A percentile compares a stretch with the other conserved stretches of the same genome.
Conservation (phyloP, 768 basidiomycete genomes). For the Rhizopogon vinicolor region DNA sequence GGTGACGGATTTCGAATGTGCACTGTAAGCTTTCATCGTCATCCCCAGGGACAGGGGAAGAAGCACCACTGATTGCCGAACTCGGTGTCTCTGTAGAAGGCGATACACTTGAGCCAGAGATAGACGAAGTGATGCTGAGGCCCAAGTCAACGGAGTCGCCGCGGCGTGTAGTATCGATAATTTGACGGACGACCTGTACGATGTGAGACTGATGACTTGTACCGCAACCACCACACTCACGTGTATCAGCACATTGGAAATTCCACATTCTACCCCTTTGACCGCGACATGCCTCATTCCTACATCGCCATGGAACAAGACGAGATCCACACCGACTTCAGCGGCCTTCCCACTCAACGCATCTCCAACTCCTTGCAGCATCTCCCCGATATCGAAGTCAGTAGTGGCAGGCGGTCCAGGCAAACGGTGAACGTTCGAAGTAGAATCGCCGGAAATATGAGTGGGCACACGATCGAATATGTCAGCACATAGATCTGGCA, state of each 20-base stretch:
- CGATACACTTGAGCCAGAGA: slow-evolving; percentile 17
- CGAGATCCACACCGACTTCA: slow-evolving; percentile 82
- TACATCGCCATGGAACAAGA: slow-evolving; percentile 86
- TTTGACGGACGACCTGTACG: slow-evolving; percentile 75
- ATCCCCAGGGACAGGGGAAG: slow-evolving; percentile 17
- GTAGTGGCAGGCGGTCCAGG: slow-evolving; percentile 24
- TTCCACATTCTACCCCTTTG: slow-evolving; percentile 77
- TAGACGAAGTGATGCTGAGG: slow-evolving; percentile 46
- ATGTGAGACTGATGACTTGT: slow-evolving; percentile 12
- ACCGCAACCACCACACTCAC: slow-evolving; percentile 44
- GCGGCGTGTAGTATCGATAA: slow-evolving; percentile 58
- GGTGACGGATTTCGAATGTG: slow-evolving; percentile 53
- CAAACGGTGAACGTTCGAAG: background rate
- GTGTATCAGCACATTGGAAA: slow-evolving; percentile 78
- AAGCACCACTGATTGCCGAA: slow-evolving; percentile 13
- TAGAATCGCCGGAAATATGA: slow-evolving; percentile 3
- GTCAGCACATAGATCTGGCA: slow-evolving; percentile 37
- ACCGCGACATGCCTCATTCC: slow-evolving; percentile 86
- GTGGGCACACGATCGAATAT: background rate
- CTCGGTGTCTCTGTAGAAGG: slow-evolving; percentile 18
- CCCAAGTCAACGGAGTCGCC: slow-evolving; percentile 89
- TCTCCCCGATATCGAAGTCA: slow-evolving; percentile 90
- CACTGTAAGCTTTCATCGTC: slow-evolving; percentile 44
- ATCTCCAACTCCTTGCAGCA: slow-evolving; percentile 87
- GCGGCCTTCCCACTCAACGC: slow-evolving; percentile 80